Evolutionary conservation across 2,329 filamentous ascomycete genomes (phyloP), one percentile per base, ranked within the genome.

Genomic region (Paecilomyces sp.): DNA sequence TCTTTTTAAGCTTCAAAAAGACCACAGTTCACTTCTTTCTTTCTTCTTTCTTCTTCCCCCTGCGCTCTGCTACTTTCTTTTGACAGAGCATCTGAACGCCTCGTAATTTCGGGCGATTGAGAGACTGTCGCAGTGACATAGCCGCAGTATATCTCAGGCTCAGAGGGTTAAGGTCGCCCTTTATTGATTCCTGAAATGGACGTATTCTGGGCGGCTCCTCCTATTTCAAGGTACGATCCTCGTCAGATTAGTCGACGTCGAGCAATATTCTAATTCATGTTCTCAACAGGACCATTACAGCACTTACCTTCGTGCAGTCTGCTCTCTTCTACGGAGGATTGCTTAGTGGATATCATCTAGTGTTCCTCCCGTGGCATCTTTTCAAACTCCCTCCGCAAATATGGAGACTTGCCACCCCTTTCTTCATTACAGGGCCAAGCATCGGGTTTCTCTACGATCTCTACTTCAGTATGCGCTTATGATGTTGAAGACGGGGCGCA

Each of bases 371-470:
- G 15, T 56, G 57, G 24, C 70, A 72, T 59, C 74, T 90, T 60
- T 82, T 88, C 69, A 81, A 80, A 60, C 75, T 84, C 55, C 78
- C 84, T 18, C 85, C 85, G 28, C 76, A 88, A 66, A 62, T 86
- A 64, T 88, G 85, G 85, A 80, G 85, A 55, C 64, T 85, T 12
- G 72, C 82, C 59, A 83, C 84, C 2, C 74, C 82, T 11, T 88
- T 88, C 72, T 72, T 86, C 61, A 76, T 88, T 63, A 87, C 84
- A 8, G 80, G 82, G 56, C 75, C 77, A 11, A 74, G 77, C 47
- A 70, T 87, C 62, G 74, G 77, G 55, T 85, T 92, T 65, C 70
- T 92, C 58, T 79, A 91, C 70, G 89, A 92, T 72, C 86, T 90
- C 52, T 91, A 90, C 77, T 88, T 90, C 69, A 73, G 83, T 86